Evolutionary conservation across 371 early-diverging fungal species (phyloP), one percentile per base, ranked within the genome.

Genomic region (Actinomortierella wolfii): DNA sequence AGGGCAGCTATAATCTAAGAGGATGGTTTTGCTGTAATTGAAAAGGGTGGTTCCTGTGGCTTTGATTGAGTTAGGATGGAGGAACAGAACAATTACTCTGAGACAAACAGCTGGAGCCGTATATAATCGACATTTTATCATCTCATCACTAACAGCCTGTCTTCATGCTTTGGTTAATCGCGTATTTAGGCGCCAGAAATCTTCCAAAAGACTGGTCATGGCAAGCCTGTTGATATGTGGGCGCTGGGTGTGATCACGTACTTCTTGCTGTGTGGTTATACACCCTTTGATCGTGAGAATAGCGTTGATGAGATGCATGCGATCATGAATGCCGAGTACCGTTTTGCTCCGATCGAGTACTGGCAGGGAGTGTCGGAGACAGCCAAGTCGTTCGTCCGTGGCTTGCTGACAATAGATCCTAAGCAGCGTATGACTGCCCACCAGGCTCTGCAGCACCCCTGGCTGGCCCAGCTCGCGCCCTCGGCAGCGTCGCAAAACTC

Each of bases 211-310:
- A 77, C 78, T 0, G 88, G 88, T 15, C 85, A 88, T 58, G 86
- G 88, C 41, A 85, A 84, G 59, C 86, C 85, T 59, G 88, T 88
- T 23, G 98, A 98, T 64, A 81, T 96, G 74, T 98, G 97, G 97
- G 90, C 93, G 13, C 79, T 96, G 66, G 98, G 98, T 17, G 94
- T 97, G 15, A 91, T 97, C 54, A 83, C 95, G 3, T 96, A 89
- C 76, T 94, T 93, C 42, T 81, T 96, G 70, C 76, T 95, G 13
- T 90, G 90, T 73, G 98, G 98, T 8, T 87, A 84, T 56, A 88
- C 95, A 13, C 98, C 98, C 13, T 97, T 95, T 83, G 95, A 95
- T 64, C 88, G 82, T 11, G 79, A 83, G 40, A 81, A 78, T 52
- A 83, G 80, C 17, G 61, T 79, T 39, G 83, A 83, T 44, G 89